A percentile compares a stretch with the other conserved stretches of the same genome.
phyloP scores from a whole-genome alignment of 257 asterid genomes.

The Solanum microdontum region DNA sequence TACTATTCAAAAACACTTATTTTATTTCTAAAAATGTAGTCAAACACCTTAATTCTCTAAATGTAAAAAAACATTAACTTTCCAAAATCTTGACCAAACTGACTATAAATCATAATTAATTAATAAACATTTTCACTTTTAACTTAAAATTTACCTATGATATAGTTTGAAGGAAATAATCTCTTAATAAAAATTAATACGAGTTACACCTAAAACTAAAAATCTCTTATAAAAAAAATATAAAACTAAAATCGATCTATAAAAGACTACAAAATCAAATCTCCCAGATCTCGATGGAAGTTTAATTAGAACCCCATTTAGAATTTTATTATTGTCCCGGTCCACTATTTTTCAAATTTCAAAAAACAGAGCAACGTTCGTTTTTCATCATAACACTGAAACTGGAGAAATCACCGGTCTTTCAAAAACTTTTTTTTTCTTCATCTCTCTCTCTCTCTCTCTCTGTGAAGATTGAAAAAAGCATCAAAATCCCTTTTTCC shows the following conservation, averaged over 20 bases:
- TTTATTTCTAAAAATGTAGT: not conserved
- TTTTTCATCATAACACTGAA: not conserved
- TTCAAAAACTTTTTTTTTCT: not conserved
- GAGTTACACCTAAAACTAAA: accelerated
- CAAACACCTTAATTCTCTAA: not conserved
- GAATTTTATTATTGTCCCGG: conserved; percentile 2
- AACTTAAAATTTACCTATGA: not conserved
- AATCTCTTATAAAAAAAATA: too few species aligned
- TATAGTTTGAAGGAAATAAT: not conserved
- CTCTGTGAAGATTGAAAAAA: not conserved
- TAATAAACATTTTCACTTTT: not conserved
- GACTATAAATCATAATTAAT: not conserved
- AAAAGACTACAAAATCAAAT: not conserved
- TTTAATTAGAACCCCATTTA: not conserved
- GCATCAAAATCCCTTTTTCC: not conserved
- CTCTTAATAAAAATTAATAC: not conserved
- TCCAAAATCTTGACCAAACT: not conserved
- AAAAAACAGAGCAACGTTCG: conserved; percentile 7
- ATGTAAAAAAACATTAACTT: not conserved
- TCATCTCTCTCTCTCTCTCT: not conserved
- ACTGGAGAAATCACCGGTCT: not conserved
- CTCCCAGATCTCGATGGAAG: not conserved
- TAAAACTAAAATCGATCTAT: too few species aligned
- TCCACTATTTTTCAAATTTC: conserved; percentile 7
- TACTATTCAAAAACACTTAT: not conserved